Percentiles rank a stretch among this genome's conserved stretches.
Conservation (phyloP, 1,284 basidiomycete species). For the Dichomitus squalens region DNA sequence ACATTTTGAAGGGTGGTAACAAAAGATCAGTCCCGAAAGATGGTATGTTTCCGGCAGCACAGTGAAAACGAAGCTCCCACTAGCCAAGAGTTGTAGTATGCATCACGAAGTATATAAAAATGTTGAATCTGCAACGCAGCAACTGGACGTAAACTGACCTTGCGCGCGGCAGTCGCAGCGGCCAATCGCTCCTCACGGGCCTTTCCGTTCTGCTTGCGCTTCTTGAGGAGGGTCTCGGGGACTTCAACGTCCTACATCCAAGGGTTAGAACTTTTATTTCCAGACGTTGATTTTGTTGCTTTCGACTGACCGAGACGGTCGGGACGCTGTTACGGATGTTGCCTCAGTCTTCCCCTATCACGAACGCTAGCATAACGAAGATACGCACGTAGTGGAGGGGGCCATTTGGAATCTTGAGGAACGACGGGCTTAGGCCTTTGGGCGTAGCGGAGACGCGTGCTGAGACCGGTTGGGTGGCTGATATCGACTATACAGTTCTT, state of each 20-base stretch:
- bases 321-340: conserved; percentile 50
- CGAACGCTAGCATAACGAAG: neutral
- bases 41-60: conserved; percentile 91
- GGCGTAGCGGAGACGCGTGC: conserved; percentile 21
- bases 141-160: conserved; percentile 62
- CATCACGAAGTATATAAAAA: conserved; percentile 64
- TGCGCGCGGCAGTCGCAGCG: conserved; percentile 53
- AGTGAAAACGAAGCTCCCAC: conserved; percentile 49
- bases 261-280: conserved; percentile 8
- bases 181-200: conserved; percentile 90
- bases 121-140: conserved; percentile 1
- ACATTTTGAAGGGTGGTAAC: neutral
- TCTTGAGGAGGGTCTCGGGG: conserved; percentile 99
- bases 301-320: conserved; percentile 66
- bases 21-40: conserved; percentile 91
- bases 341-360: no score
- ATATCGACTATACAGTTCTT: conserved; percentile 32
- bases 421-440: conserved; percentile 31
- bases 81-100: conserved; percentile 81
- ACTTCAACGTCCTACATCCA: conserved; percentile 79
- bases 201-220: conserved; percentile 98
- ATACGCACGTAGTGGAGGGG: conserved; percentile 38
- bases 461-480: conserved; percentile 29
- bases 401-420: conserved; percentile 39
- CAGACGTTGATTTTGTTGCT: no score